phyloP scores from a whole-genome alignment of 176 grass and related monocot genomes.

The Eragrostis curvula region DNA sequence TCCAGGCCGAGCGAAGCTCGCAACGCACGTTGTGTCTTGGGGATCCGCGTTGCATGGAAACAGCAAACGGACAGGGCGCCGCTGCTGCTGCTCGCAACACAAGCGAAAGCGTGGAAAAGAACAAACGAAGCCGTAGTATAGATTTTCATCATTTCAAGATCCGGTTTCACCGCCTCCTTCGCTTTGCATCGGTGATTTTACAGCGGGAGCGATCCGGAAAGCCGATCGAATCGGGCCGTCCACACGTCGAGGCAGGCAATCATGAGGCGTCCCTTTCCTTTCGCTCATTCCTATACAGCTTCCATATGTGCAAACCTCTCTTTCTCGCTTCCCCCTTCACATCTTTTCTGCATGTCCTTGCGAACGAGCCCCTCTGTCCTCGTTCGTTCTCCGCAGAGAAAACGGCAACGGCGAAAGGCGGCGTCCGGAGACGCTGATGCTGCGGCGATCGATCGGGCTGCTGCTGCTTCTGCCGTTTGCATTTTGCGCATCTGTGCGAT shows the following conservation, averaged over 20 bases:
- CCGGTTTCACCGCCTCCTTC: no score
- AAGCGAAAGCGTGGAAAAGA: no score
- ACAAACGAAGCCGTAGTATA: background rate
- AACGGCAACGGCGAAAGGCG: slow-evolving; percentile 28
- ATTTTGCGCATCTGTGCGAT: background rate
- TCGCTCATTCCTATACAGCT: slow-evolving; percentile 45
- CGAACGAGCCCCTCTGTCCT: background rate
- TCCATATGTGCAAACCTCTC: background rate
- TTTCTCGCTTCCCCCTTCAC: background rate
- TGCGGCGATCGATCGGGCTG: background rate
- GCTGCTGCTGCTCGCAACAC: background rate
- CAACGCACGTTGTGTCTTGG: background rate
- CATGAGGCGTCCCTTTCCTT: background rate
- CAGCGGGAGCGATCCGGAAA: background rate
- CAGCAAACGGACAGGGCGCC: background rate
- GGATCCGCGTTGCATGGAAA: slow-evolving; percentile 30
- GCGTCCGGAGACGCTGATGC: slow-evolving; percentile 13
- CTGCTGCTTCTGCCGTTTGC: no score
- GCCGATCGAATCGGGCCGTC: slow-evolving; percentile 34
- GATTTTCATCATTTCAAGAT: background rate
- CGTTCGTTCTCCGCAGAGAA: background rate
- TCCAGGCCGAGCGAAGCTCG: no score
- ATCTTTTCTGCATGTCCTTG: background rate
- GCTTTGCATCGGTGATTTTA: background rate
- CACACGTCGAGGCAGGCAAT: slow-evolving; percentile 23